Base-by-base conservation (phyloP, 2,329 filamentous ascomycete species). In the Talaromyces sp. region DNA sequence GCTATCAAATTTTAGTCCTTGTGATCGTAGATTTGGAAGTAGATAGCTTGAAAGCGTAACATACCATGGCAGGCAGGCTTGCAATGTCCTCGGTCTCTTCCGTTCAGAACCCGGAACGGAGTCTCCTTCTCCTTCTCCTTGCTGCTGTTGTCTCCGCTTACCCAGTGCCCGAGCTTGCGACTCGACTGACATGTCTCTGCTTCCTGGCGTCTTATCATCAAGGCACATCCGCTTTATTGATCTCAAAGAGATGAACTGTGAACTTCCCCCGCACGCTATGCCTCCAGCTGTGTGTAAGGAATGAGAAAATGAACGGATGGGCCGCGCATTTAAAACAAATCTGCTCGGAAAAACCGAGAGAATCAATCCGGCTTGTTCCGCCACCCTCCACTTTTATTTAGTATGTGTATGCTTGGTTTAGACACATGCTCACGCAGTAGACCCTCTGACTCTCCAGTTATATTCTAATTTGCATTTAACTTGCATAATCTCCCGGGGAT, bases 21-120 rank as follows among this genome's bases (percentile, higher is more conserved):
- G n/a, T 56, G 53, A 22, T 56, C 8, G 8, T 56, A 36, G 15
- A 31, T 22, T 25, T 47, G 29, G 15, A 31, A 10, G 8, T 7
- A 31, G 4, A 19, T n/a, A 56, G 29, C 17, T 56, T 56, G 17
- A 56, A n/a, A 38, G 17, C 31, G 38, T 22, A 38, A 25, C 53
- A 25, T 22, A 56, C 53, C 53, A 56, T 36, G 31, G 53, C n/a
- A 56, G 53, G n/a, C 53, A 56, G n/a, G 53, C 53, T 56, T 56
- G 53, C 53, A 56, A 36, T 36, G 53, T 56, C 53, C 53, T 56
- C 53, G 29, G 53, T 25, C 53, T 56, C 53, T 56, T 56, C 53
- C 29, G 53, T 19, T 56, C 53, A 56, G 53, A 56, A 22, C 53
- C 31, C n/a, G 29, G 53, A 56, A 36, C 11, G 13, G 53, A 22